Percentiles rank a stretch among this genome's conserved stretches.
phyloP scores from a whole-genome alignment of 371 early-diverging fungal species.

The Apophysomyces ossiformis region DNA sequence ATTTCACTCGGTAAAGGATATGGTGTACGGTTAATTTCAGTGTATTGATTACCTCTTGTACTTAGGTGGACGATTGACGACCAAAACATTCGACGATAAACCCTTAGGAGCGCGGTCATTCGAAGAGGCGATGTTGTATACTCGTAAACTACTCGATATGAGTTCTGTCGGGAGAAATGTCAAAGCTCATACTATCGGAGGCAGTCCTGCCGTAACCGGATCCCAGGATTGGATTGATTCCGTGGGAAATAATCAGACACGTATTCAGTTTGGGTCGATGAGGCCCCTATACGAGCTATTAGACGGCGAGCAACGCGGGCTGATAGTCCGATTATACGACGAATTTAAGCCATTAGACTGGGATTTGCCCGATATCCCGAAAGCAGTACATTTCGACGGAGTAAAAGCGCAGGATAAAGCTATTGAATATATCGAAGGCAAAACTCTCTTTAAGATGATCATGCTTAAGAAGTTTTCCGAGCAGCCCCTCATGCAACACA shows the following conservation, averaged over 20 bases:
- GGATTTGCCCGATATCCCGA: not conserved
- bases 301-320: not conserved
- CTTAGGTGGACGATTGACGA: too few relatives aligned
- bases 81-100: too few relatives aligned
- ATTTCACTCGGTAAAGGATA: not conserved
- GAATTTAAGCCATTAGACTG: not conserved
- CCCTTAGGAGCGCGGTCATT: too few relatives aligned
- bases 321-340: not conserved
- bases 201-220: not conserved
- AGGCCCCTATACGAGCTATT: not conserved
- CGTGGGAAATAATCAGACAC: not conserved
- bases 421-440: not conserved
- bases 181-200: not conserved
- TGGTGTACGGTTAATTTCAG: not conserved
- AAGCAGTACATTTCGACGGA: conserved; percentile 1
- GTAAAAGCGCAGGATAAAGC: not conserved
- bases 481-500: not conserved
- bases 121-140: not conserved
- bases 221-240: conserved; percentile 3
- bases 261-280: not conserved
- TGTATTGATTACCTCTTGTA: not conserved
- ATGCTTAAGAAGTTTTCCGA: not conserved
- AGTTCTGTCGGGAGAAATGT: too few relatives aligned
- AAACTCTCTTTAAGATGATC: not conserved
- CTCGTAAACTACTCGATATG: too few relatives aligned